Conservation (phyloP, 202 grass and related monocot genomes). For the Setaria italica region DNA sequence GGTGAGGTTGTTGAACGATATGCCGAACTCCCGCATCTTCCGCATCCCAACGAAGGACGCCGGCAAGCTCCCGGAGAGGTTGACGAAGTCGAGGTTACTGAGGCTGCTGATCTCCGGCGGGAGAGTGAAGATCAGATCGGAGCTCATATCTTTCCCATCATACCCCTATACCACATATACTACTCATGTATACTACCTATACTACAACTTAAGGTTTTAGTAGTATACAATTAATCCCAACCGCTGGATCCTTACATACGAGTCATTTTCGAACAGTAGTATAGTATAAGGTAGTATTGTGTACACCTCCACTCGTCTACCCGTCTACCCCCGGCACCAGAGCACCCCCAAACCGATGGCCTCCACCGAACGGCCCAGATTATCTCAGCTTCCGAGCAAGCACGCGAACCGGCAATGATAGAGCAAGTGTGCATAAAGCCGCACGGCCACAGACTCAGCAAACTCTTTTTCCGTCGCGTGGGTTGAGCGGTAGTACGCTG, state of each 20-base stretch:
- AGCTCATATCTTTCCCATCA: too few species aligned
- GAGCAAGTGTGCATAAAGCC: not conserved
- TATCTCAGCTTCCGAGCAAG: not conserved
- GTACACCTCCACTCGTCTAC: not conserved
- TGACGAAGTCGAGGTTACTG: too few species aligned
- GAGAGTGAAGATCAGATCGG: too few species aligned
- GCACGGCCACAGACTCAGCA: not conserved
- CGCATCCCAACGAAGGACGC: slow-evolving; percentile 43
- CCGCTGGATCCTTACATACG: too few species aligned
- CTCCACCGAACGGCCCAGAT: not conserved
- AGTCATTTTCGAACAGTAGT: too few species aligned
- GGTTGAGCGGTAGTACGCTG: slow-evolving; percentile 1
- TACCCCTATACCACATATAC: too few species aligned
- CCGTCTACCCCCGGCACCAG: not conserved
- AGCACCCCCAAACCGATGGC: not conserved
- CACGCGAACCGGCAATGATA: not conserved
- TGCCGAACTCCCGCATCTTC: slow-evolving; percentile 63
- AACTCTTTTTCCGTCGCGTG: slow-evolving; percentile 29
- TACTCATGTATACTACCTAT: too few species aligned
- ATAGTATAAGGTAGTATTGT: too few species aligned
- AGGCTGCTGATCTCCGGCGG: too few species aligned
- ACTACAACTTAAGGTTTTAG: too few species aligned
- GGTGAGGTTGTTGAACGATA: slow-evolving; percentile 60
- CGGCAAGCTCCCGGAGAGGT: slow-evolving; percentile 59
- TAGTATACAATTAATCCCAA: too few species aligned